Conservation (phyloP, 768 basidiomycete species). For the Crepidotus variabilis region DNA sequence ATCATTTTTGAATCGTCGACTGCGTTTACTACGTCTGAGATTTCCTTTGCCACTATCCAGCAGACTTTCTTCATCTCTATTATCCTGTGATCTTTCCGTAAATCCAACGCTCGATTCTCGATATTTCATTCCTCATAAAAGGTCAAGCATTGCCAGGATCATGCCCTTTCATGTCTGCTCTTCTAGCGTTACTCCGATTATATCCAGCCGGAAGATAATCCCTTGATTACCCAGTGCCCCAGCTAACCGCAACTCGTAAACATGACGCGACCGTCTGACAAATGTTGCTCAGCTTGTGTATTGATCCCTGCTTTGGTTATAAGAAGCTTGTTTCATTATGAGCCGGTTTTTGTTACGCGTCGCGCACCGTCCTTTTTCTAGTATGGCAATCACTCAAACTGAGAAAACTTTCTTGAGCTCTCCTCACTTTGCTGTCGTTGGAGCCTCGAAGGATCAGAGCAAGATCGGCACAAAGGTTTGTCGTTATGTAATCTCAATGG, state of each 20-base stretch:
- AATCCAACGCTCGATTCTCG: no score
- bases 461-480: constrained; percentile 75
- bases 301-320: neutral
- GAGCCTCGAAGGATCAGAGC: constrained; percentile 73
- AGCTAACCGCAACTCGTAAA: neutral
- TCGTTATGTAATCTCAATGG: constrained; percentile 11
- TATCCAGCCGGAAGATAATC: no score
- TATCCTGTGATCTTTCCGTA: no score
- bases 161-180: no score
- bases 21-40: no score
- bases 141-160: no score
- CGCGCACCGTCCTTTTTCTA: neutral
- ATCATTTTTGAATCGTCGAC: no score
- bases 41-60: no score
- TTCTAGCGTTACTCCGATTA: no score
- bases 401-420: constrained; percentile 62
- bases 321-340: neutral
- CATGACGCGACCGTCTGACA: neutral
- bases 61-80: no score
- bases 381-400: constrained; percentile 21
- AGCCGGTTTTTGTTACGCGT: neutral
- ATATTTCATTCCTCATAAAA: no score
- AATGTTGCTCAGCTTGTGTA: neutral
- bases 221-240: neutral
- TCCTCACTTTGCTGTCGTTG: constrained; percentile 71